Percentiles rank a stretch among this genome's conserved stretches.
Evolutionary conservation across 2,329 filamentous ascomycete genomes (phyloP).

Genomic region (Pleomassaria siparia): DNA sequence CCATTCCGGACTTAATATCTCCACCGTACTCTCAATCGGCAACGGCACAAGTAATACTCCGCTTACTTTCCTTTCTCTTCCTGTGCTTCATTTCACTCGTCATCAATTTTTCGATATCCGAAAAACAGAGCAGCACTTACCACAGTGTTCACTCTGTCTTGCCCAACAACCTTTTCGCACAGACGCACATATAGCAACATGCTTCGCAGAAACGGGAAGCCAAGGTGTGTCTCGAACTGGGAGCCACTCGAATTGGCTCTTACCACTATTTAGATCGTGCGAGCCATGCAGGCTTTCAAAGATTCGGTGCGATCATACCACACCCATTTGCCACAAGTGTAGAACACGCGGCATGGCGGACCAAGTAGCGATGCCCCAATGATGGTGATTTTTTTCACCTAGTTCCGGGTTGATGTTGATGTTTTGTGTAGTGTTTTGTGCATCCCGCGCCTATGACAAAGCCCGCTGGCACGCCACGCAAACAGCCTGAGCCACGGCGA

Average conservation of each 20-base stretch:
- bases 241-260: slow-evolving; percentile 9
- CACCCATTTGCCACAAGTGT: slow-evolving; percentile 39
- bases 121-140: background rate
- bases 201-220: slow-evolving; percentile 41
- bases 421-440: slow-evolving; percentile 32
- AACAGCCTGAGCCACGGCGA: slow-evolving; percentile 34
- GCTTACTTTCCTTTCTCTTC: background rate
- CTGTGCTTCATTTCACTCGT: background rate
- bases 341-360: slow-evolving; percentile 33
- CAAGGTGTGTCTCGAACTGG: slow-evolving; percentile 23
- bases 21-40: background rate
- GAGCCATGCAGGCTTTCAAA: slow-evolving; percentile 42
- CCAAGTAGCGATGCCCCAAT: slow-evolving; percentile 25
- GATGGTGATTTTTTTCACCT: background rate
- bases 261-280: slow-evolving; percentile 28
- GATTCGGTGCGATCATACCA: slow-evolving; percentile 38
- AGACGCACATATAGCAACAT: slow-evolving; percentile 13
- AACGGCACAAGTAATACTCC: slow-evolving; percentile 5
- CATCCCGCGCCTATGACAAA: slow-evolving; percentile 42
- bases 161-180: background rate
- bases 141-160: background rate
- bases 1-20: background rate
- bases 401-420: slow-evolving; percentile 10
- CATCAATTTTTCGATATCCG: background rate
- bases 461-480: slow-evolving; percentile 38